These are phyloP conservation scores for Fusarium sp. DNA, from an alignment of 2,329 filamentous ascomycete species.

Conservation along the genomic window DNA sequence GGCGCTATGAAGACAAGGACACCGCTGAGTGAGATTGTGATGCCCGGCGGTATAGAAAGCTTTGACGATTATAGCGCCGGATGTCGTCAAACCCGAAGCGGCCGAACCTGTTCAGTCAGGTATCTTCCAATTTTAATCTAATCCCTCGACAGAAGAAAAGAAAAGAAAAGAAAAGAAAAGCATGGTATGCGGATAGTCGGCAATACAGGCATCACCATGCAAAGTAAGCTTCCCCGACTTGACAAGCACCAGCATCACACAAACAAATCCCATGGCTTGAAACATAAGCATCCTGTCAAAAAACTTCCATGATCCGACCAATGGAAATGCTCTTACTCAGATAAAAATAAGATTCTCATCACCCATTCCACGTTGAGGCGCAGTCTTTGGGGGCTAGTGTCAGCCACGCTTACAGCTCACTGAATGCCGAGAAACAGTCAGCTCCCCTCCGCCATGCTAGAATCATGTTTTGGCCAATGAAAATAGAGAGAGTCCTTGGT, in stretches of 20 bases:
- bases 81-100: neutral
- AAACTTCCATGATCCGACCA: neutral
- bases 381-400: slow-evolving; percentile 27
- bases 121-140: neutral
- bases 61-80: neutral
- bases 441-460: slow-evolving; percentile 18
- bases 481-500: neutral
- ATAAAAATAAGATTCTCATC: slow-evolving; percentile 16
- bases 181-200: neutral
- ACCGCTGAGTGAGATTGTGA: slow-evolving; percentile 19
- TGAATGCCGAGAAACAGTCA: slow-evolving; percentile 18
- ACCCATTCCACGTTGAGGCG: slow-evolving; percentile 6
- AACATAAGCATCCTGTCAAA: neutral
- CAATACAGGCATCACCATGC: neutral
- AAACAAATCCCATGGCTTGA: neutral
- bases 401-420: slow-evolving; percentile 20
- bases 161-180: neutral
- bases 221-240: neutral
- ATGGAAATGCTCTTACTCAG: fast-evolving
- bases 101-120: neutral
- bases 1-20: neutral
- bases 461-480: neutral
- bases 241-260: neutral
- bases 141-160: neutral
- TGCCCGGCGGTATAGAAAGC: neutral